Conservation (phyloP, 2,329 filamentous ascomycete genomes). For the Diaporthe citri region DNA sequence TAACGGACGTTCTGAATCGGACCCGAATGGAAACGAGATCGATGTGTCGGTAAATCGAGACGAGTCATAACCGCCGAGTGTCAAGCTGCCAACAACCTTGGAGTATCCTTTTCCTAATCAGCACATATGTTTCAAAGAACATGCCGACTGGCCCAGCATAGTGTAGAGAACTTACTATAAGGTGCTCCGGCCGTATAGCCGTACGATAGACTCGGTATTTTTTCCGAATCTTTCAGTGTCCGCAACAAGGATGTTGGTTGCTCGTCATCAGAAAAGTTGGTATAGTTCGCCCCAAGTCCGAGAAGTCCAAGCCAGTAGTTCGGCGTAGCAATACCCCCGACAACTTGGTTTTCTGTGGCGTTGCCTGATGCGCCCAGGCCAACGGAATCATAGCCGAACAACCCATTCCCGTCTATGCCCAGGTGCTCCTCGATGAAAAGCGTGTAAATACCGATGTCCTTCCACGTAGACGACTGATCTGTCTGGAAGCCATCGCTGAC, state of each 20-base stretch:
- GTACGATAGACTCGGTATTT: constrained; percentile 13
- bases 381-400: constrained; percentile 13
- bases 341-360: neutral
- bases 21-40: constrained; percentile 3
- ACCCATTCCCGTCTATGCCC: constrained; percentile 8
- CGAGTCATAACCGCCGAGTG: constrained; percentile 17
- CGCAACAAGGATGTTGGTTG: constrained; percentile 14
- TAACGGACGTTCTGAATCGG: constrained; percentile 15
- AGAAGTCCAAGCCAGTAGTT: constrained; percentile 16
- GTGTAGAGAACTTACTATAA: neutral
- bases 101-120: constrained; percentile 3
- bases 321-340: neutral
- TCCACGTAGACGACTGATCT: neutral
- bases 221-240: constrained; percentile 16
- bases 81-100: constrained; percentile 15
- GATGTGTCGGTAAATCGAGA: constrained; percentile 13
- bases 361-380: constrained; percentile 3
- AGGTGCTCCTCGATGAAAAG: constrained; percentile 20
- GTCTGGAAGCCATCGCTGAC: constrained; percentile 8
- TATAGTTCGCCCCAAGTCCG: constrained; percentile 23
- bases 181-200: constrained; percentile 25
- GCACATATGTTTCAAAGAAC: neutral
- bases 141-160: neutral
- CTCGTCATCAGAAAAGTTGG: constrained; percentile 14
- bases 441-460: neutral